Base-by-base conservation (phyloP, 1,284 basidiomycete genomes). In the Cutaneotrichosporon mucoides region DNA sequence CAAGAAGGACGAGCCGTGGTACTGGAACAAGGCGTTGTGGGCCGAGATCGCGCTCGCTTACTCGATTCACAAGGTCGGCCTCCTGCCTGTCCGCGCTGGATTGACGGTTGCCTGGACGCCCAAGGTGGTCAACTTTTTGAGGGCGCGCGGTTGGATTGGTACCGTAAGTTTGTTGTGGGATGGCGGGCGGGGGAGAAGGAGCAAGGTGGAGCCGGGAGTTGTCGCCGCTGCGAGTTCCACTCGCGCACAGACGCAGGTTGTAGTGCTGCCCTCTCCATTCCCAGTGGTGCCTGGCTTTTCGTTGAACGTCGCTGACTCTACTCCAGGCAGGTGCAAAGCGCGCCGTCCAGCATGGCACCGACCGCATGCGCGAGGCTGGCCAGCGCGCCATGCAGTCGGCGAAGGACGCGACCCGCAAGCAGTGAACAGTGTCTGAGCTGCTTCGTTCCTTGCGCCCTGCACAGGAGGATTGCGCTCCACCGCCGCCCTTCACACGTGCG, bases 1-100 rank as follows among this genome's bases (percentile, higher is more conserved):
- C 24, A 84, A 85, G 68, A 77, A 84, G 58, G 84, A 83, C 15
- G 67, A 24, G 50, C 55, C 62, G 11, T 71, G 72, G 35, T 67
- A 46, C 55, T 82, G 84, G 2, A 81, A 84, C 3, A 88, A 89
- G 69, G 84, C 88, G 35, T 78, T 97, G 7, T 94, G 91, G 77
- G 92, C 94, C 40, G 96, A 97, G 84, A 79, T 92, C 44, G 85
- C 92, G 0, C 81, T 99, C 61, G 95, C 96, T 6, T 99, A 94
- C 76, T 89, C 90, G 7, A 86, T 99, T 56, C 95, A 99, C 83
- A 99, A 99, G 80, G 96, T 92, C 0, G 74, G 92, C 0, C 87
- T 98, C 70, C 75, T 98, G 15, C 95, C 96, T 6, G 76, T 98
- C 16, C 81, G 96, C 24, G 85, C 97, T 0, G 94, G 91, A 0